These are phyloP conservation scores for Herpomyces periplanetae DNA, from an alignment of 2,329 filamentous ascomycete genomes.

Conservation along the genomic window DNA sequence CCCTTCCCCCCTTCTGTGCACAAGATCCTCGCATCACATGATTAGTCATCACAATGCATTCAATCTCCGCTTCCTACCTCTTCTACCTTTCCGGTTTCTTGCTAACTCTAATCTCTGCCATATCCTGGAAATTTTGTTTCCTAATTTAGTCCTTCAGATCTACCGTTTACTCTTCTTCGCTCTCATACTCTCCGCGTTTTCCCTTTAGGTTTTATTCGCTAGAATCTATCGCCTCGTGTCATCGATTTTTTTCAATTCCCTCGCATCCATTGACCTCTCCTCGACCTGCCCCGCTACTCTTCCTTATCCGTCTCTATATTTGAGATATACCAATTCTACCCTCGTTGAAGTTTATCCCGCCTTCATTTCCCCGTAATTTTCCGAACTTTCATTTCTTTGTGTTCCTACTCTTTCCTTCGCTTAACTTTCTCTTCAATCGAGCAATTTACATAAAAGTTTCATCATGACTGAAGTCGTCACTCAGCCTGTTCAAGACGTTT, in stretches of 20 bases:
- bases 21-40: slow-evolving; percentile 1
- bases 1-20: slow-evolving; percentile 3
- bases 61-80: slow-evolving; percentile 5
- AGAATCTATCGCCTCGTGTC: no score
- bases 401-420: not conserved
- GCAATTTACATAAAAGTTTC: not conserved
- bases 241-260: no score
- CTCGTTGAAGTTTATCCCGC: no score
- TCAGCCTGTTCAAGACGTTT: not conserved
- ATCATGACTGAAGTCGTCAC: not conserved
- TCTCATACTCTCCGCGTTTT: slow-evolving; percentile 2
- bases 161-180: slow-evolving; percentile 1
- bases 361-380: not conserved
- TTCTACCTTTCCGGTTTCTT: slow-evolving; percentile 4
- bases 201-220: no score
- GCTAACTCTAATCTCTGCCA: slow-evolving; percentile 5
- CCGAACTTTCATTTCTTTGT: not conserved
- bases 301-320: no score
- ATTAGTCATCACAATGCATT: slow-evolving; percentile 3
- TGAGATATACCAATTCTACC: no score
- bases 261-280: no score
- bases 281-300: no score
- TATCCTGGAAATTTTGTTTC: slow-evolving; percentile 6
- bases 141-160: slow-evolving; percentile 4
- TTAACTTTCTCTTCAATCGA: not conserved